Evolutionary conservation across 805 yeast genomes (phyloP), one percentile per base, ranked within the genome.

Genomic region (Dipodascus albidus): DNA sequence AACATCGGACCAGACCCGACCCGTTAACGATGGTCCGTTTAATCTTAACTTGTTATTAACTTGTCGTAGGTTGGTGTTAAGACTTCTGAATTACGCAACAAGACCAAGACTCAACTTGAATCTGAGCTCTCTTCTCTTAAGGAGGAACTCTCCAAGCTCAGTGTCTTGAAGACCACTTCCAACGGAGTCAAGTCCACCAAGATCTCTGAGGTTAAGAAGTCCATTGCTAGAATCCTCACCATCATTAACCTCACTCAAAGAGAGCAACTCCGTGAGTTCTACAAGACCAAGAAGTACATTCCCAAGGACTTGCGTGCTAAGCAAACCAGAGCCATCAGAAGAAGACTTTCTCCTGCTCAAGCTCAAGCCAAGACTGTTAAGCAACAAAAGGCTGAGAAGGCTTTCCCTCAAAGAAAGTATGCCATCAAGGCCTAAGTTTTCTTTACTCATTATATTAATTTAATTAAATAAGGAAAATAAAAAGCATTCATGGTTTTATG

Each of bases 291-390:
- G 68, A 90, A 88, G 79, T 86, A 82, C 84, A 80, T 82, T 75
- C 98, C 99, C 81, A 90, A 91, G 82, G 97, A 90, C 75, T 83
- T 93, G 79, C 91, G 98, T 81, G 96, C 89, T 69, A 93, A 93
- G 91, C 87, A 93, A 86, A 93, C 99, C 78, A 91, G 98, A 85
- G 98, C 99, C 76, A 78, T 91, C 78, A 91, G 99, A 87, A 87
- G 98, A 83, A 82, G 83, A 73, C 82, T 93, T 73, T 82, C 97
- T 75, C 80, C 85, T 72, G 75, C 76, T 76, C 96, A 93, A 80
- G 83, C 87, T 73, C 70, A 80, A 68, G 77, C 78, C 74, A 75
- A 77, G 74, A 91, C 98, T 70, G 85, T 77, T 67, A 89, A 86
- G 82, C 88, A 90, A 73, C 81, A 80, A 77, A 93, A 93, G 90